Percentiles rank a stretch among this genome's conserved stretches.
phyloP scores from a whole-genome alignment of 208 protist genomes.

The Leishmania martiniquensis region DNA sequence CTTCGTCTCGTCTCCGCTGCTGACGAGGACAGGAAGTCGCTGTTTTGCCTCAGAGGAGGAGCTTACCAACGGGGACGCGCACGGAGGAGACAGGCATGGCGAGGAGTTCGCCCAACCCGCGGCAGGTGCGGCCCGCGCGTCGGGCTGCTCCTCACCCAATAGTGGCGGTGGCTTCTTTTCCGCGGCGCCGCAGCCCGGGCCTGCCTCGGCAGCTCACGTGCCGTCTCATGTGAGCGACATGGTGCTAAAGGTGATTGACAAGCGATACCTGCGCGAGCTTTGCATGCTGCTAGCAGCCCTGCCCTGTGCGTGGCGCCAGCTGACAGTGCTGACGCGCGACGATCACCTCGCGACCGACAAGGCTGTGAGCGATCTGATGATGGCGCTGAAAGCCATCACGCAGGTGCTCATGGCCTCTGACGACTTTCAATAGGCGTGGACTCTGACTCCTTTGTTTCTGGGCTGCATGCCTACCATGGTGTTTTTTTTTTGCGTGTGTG shows the following conservation, averaged over 20 bases:
- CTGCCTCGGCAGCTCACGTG: not conserved
- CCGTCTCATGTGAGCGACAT: conserved; percentile 32
- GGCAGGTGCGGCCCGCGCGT: not conserved
- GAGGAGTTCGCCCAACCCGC: not conserved
- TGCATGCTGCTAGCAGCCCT: conserved; percentile 65
- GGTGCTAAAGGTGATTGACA: conserved; percentile 51
- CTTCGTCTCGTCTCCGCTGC: conserved; percentile 18
- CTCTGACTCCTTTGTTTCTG: no score
- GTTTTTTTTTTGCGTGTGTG: not conserved
- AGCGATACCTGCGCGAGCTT: conserved; percentile 67
- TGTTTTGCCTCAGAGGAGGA: conserved; percentile 18
- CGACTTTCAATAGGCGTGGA: conserved; percentile 42
- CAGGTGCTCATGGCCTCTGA: conserved; percentile 82
- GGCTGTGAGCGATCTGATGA: conserved; percentile 53
- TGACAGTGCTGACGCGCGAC: conserved; percentile 49
- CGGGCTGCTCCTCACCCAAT: not conserved
- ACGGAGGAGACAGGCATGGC: not conserved
- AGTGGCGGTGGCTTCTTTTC: not conserved
- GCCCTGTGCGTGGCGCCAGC: conserved; percentile 59
- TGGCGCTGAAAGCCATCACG: conserved; percentile 69
- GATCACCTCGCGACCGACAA: conserved; percentile 62
- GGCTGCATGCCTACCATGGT: no score
- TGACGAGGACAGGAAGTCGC: not conserved
- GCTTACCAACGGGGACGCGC: not conserved
- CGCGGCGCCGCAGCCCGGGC: not conserved